phyloP scores from a whole-genome alignment of 768 basidiomycete genomes.

The Pisolithus sp. region DNA sequence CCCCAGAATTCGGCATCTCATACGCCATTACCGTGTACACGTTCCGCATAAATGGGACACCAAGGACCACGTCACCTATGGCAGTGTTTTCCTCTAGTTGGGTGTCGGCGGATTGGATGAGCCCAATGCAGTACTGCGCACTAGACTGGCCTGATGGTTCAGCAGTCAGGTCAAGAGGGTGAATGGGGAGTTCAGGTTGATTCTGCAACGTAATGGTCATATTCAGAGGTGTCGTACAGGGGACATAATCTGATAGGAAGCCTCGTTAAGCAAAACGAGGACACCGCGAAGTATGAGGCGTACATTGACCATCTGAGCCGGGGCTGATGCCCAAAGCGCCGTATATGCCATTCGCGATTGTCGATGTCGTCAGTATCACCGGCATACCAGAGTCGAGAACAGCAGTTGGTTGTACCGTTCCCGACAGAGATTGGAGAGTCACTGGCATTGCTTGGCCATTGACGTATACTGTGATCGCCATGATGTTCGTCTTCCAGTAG shows the following conservation, averaged over 20 bases:
- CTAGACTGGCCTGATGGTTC: conserved; percentile 38
- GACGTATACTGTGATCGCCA: conserved; percentile 56
- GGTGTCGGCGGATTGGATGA: conserved; percentile 55
- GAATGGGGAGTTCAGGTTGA: conserved; percentile 51
- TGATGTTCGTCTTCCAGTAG: conserved; percentile 60
- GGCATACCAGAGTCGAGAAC: conserved; percentile 73
- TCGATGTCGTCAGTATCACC: conserved; percentile 51
- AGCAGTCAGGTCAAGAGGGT: conserved; percentile 68
- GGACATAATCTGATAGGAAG: conserved; percentile 55
- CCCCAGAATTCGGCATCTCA: conserved; percentile 38
- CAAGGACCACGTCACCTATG: conserved; percentile 68
- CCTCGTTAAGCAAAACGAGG: conserved; percentile 6
- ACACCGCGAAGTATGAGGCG: conserved; percentile 19
- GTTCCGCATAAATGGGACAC: conserved; percentile 72
- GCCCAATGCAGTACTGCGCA: conserved; percentile 49
- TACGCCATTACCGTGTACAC: conserved; percentile 75
- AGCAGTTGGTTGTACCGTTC: conserved; percentile 46
- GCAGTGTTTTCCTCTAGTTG: conserved; percentile 31
- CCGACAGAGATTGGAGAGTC: conserved; percentile 36
- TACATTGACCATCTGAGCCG: conserved; percentile 57
- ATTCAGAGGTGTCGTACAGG: conserved; percentile 66
- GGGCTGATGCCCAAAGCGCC: conserved; percentile 64
- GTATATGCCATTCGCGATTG: conserved; percentile 70
- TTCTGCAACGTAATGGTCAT: conserved; percentile 60
- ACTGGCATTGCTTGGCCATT: conserved; percentile 37